A percentile compares a stretch with the other conserved stretches of the same genome.
Conservation (phyloP, 495 filamentous ascomycete species). For the Xeromyces bisporus region DNA sequence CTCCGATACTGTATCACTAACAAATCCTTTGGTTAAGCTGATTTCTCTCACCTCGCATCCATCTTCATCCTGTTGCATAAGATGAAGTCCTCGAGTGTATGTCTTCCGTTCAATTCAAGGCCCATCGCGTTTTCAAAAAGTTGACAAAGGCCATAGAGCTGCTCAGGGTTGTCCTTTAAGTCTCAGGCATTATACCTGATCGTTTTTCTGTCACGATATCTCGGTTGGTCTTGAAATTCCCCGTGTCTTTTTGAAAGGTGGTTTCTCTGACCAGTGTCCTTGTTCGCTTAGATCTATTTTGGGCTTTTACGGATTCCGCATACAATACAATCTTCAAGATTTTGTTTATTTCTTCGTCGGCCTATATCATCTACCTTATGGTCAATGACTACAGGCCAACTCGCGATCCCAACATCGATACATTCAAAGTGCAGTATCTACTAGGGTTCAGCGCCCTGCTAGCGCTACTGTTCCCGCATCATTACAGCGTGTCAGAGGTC, state of each 20-base stretch:
- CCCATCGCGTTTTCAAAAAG: no score
- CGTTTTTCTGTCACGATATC: conserved; percentile 84
- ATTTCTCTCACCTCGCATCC: conserved; percentile 87
- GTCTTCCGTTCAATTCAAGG: conserved; percentile 6
- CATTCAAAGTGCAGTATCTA: conserved; percentile 88
- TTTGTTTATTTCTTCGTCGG: conserved; percentile 75
- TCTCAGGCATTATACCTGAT: conserved; percentile 86
- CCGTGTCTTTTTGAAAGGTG: neutral
- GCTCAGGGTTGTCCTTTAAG: conserved; percentile 93
- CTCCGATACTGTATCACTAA: conserved; percentile 5
- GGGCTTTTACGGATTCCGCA: conserved; percentile 57
- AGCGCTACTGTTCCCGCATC: conserved; percentile 67
- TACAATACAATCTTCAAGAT: conserved; percentile 95
- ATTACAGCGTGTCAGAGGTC: conserved; percentile 52
- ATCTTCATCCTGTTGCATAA: conserved; percentile 91
- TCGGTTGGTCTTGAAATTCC: conserved; percentile 38
- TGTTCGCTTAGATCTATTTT: conserved; percentile 55
- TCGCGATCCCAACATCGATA: conserved; percentile 87
- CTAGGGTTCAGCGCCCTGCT: conserved; percentile 62
- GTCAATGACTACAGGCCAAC: conserved; percentile 89
- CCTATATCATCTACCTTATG: conserved; percentile 95
- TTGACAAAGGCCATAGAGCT: conserved; percentile 45
- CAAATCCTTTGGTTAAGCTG: conserved; percentile 40
- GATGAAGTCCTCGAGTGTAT: conserved; percentile 79
- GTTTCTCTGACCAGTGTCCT: conserved; percentile 2